Conservation (phyloP, 176 grass and related monocot species). For the Zizania latifolia region DNA sequence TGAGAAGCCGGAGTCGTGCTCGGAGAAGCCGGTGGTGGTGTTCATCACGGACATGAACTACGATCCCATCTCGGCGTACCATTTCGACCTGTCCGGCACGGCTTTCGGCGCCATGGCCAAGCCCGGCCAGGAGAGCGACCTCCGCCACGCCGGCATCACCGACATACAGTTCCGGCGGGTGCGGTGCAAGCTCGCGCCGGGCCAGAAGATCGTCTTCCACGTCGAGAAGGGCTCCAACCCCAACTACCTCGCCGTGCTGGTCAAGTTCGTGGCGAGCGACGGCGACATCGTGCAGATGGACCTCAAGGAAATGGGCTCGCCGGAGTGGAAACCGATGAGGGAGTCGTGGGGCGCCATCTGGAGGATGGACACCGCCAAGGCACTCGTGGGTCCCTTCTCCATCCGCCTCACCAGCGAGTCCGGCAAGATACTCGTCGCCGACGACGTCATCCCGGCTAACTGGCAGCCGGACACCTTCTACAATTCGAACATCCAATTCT, state of each 20-base stretch:
- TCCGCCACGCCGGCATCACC: slow-evolving; percentile 54
- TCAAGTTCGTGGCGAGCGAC: slow-evolving; percentile 57
- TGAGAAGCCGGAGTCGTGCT: slow-evolving; percentile 29
- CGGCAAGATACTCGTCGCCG: slow-evolving; percentile 46
- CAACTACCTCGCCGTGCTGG: slow-evolving; percentile 52
- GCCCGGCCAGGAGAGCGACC: slow-evolving; percentile 37
- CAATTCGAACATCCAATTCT: slow-evolving; percentile 52
- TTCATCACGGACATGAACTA: slow-evolving; percentile 70
- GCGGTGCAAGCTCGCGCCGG: slow-evolving; percentile 43
- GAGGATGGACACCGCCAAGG: slow-evolving; percentile 34
- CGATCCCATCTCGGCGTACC: slow-evolving; percentile 48
- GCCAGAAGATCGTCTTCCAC: slow-evolving; percentile 62
- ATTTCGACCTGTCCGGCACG: slow-evolving; percentile 67
- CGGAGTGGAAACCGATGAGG: slow-evolving; percentile 40
- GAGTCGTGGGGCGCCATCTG: slow-evolving; percentile 65
- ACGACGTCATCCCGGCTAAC: slow-evolving; percentile 40
- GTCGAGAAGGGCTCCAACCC: slow-evolving; percentile 53
- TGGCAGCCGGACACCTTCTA: slow-evolving; percentile 46
- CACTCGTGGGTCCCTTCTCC: slow-evolving; percentile 52
- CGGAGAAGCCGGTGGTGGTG: slow-evolving; percentile 34
- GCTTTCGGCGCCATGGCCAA: slow-evolving; percentile 58
- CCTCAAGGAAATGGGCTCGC: slow-evolving; percentile 10
- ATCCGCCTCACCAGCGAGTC: slow-evolving; percentile 64
- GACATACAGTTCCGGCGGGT: slow-evolving; percentile 61
- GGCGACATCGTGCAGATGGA: slow-evolving; percentile 61